A percentile compares a stretch with the other conserved stretches of the same genome.
phyloP scores from a whole-genome alignment of 257 asterid genomes.

The Solanum corneliomulleri region DNA sequence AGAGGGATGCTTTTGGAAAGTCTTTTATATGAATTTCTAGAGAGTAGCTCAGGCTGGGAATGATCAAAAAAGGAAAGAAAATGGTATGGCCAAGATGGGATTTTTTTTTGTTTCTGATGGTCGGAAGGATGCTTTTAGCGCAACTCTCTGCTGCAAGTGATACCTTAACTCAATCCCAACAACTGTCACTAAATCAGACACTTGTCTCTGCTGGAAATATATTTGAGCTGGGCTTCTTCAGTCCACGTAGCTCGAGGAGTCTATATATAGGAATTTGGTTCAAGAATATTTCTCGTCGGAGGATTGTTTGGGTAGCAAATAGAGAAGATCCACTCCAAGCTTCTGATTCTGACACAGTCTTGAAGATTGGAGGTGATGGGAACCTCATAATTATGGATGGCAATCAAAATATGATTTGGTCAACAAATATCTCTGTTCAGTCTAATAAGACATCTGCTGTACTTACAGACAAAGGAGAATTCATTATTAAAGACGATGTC shows the following conservation, averaged over 20 bases:
- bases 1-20: background rate
- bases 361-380: background rate
- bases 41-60: background rate
- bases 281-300: background rate
- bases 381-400: background rate
- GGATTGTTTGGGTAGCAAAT: background rate
- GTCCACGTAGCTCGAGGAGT: background rate
- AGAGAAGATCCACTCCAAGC: background rate
- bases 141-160: background rate
- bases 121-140: background rate
- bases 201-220: background rate
- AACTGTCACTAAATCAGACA: background rate
- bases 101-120: background rate
- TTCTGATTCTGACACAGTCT: background rate
- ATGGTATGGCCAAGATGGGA: background rate
- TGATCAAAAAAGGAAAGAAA: background rate
- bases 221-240: background rate
- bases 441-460: background rate
- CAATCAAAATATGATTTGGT: background rate
- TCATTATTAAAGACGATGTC: background rate
- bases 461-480: background rate
- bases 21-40: background rate
- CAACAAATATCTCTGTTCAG: background rate
- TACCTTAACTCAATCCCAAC: background rate
- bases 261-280: background rate